Evolutionary conservation across 176 grass and related monocot species (phyloP).

Genomic region (Oryza nivara): DNA sequence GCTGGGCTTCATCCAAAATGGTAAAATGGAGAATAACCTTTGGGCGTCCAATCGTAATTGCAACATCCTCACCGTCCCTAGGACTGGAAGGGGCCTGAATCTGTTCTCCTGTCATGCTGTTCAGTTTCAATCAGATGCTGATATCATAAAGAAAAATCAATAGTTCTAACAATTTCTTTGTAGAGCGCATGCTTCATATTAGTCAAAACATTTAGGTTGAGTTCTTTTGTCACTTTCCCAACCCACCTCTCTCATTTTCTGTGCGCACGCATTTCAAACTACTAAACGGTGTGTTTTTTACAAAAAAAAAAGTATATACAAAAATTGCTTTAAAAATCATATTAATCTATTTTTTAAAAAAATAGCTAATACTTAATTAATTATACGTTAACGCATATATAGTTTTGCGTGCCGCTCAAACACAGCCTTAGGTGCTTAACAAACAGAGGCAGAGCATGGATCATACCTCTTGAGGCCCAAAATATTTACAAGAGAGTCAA

Average conservation of each 20-base stretch:
- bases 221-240: too few relatives aligned
- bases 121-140: constrained; percentile 57
- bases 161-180: constrained; percentile 32
- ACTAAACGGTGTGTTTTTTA: too few relatives aligned
- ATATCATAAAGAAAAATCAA: constrained; percentile 38
- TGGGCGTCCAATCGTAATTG: constrained; percentile 75
- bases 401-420: too few relatives aligned
- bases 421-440: background rate
- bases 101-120: constrained; percentile 98
- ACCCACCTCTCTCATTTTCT: too few relatives aligned
- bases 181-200: constrained; percentile 9
- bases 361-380: too few relatives aligned
- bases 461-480: constrained; percentile 93
- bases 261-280: too few relatives aligned
- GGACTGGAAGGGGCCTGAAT: constrained; percentile 84
- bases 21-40: constrained; percentile 63
- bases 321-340: too few relatives aligned
- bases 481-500: constrained; percentile 99
- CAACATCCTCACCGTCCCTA: constrained; percentile 90
- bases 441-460: background rate
- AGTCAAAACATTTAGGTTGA: constrained; percentile 3
- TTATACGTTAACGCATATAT: too few relatives aligned
- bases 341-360: too few relatives aligned
- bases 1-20: constrained; percentile 6
- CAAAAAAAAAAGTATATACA: too few relatives aligned